Evolutionary conservation across 805 yeast species (phyloP).

Genomic region (Novakomyces olei): DNA sequence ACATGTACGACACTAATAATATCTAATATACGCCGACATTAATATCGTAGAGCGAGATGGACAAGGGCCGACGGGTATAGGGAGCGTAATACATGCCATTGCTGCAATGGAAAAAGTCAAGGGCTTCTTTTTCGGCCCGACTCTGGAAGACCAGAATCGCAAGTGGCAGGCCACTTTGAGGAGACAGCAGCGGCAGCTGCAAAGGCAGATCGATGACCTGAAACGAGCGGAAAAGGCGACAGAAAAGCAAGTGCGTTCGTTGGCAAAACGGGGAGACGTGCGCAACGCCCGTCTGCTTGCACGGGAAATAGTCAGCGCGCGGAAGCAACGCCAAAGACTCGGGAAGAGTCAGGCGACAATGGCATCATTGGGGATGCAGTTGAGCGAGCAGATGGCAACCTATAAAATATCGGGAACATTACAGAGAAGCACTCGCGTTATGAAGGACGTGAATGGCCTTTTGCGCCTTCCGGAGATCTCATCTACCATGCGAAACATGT

Average conservation of each 20-base stretch:
- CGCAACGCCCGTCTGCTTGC: background rate
- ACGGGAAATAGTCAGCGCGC: slow-evolving; percentile 1
- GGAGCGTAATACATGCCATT: no score
- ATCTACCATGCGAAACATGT: slow-evolving; percentile 64
- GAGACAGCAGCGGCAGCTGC: slow-evolving; percentile 1
- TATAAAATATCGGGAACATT: slow-evolving; percentile 55
- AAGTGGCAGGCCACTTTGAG: slow-evolving; percentile 1
- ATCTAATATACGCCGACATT: no score
- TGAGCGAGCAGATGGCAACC: slow-evolving; percentile 4
- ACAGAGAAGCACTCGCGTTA: slow-evolving; percentile 52
- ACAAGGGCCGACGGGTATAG: no score
- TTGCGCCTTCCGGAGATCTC: slow-evolving; percentile 59
- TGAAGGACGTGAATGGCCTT: slow-evolving; percentile 70
- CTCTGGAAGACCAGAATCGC: slow-evolving; percentile 3
- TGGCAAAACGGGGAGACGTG: slow-evolving; percentile 1
- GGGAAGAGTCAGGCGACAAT: background rate
- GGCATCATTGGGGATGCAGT: background rate
- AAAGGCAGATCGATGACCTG: background rate
- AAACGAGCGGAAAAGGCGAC: background rate
- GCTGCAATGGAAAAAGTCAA: slow-evolving; percentile 1
- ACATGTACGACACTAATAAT: no score
- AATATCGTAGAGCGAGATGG: no score
- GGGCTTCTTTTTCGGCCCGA: slow-evolving; percentile 2
- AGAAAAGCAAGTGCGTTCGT: background rate
- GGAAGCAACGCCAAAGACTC: background rate